Evolutionary conservation across 495 filamentous ascomycete species (phyloP).

Genomic region (Elasticomyces elasticus): DNA sequence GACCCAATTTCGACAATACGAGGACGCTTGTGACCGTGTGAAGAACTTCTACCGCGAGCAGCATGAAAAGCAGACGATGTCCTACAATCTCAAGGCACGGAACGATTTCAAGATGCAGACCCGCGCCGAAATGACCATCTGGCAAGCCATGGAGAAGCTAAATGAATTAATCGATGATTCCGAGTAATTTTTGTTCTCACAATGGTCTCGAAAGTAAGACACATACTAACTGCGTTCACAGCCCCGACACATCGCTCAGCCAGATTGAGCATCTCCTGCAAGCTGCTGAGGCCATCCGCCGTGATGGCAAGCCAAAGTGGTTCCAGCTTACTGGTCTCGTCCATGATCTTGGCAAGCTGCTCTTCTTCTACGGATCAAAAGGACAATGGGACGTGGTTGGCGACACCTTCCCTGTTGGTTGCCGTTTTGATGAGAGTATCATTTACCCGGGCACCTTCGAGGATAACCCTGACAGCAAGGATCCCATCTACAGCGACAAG

Average conservation of each 20-base stretch:
- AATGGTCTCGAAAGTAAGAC: too few relatives aligned
- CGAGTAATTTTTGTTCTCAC: too few relatives aligned
- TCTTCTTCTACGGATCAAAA: constrained; percentile 70
- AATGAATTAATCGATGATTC: constrained; percentile 82
- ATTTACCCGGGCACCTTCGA: constrained; percentile 69
- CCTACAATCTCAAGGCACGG: constrained; percentile 70
- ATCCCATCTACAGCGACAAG: constrained; percentile 59
- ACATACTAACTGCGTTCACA: too few relatives aligned
- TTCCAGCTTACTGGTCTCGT: constrained; percentile 86
- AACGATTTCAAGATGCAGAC: constrained; percentile 56
- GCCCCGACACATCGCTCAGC: constrained; percentile 71
- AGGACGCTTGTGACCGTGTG: constrained; percentile 66
- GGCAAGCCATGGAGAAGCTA: constrained; percentile 83
- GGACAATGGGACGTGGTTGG: constrained; percentile 93
- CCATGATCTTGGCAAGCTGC: constrained; percentile 80
- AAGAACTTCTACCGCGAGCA: constrained; percentile 77
- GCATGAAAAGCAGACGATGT: constrained; percentile 74
- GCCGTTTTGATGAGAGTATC: constrained; percentile 62
- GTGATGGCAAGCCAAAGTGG: constrained; percentile 84
- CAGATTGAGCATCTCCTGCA: constrained; percentile 86
- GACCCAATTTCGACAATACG: constrained; percentile 68
- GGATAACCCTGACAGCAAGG: constrained; percentile 55
- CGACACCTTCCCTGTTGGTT: constrained; percentile 87
- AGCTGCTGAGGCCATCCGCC: constrained; percentile 74
- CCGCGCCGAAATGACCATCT: constrained; percentile 68